These are phyloP conservation scores for Mycena galopus DNA, from an alignment of 768 basidiomycete species.

Conservation along the genomic window DNA sequence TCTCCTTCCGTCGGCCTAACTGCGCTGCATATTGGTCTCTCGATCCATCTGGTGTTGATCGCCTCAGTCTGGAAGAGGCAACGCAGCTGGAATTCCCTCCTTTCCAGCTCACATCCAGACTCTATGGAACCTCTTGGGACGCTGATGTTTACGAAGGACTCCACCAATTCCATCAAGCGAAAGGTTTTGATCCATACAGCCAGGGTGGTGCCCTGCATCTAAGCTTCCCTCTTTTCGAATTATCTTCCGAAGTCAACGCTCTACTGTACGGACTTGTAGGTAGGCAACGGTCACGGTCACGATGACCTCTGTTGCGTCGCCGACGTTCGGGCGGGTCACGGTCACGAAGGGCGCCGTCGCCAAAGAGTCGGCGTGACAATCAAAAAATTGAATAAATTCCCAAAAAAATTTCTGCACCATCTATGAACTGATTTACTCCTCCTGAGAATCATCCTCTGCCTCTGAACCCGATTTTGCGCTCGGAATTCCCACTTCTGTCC, in stretches of 20 bases:
- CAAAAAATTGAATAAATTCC: no score
- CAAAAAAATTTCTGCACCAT: no score
- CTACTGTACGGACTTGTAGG: no score
- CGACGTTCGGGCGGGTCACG: no score
- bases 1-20: not conserved
- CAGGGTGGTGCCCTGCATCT: not conserved
- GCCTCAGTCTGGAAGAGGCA: not conserved
- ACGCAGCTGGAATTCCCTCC: not conserved
- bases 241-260: not conserved
- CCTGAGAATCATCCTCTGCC: no score
- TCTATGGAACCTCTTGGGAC: not conserved
- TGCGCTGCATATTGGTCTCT: conserved; percentile 12
- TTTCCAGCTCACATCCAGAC: not conserved
- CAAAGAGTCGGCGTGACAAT: no score
- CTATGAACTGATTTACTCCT: no score
- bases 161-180: not conserved
- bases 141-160: not conserved
- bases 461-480: no score
- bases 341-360: no score
- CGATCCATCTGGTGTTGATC: not conserved
- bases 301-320: no score
- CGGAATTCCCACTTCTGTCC: no score
- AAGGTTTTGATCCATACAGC: not conserved
- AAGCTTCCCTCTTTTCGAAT: not conserved
- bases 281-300: no score